These are phyloP conservation scores for Xanthoceras sorbifolium DNA, from an alignment of 345 rosid genomes.

Conservation along the genomic window DNA sequence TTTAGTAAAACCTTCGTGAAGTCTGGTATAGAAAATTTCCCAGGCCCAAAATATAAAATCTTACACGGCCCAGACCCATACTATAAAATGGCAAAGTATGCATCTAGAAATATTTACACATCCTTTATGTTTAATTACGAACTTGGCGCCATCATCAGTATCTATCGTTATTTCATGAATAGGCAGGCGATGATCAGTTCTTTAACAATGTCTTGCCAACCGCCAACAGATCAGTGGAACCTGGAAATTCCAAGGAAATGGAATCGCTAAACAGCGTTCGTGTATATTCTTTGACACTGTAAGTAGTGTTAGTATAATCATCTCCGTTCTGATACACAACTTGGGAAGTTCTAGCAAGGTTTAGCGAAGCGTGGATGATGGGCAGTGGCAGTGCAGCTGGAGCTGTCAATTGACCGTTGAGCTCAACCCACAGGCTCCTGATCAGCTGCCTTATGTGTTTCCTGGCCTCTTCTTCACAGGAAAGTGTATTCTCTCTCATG, in stretches of 20 bases:
- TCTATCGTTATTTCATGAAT: too few relatives aligned
- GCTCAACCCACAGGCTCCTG: conserved; percentile 25
- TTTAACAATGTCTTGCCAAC: too few relatives aligned
- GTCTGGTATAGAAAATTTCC: too few relatives aligned
- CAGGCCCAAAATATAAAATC: too few relatives aligned
- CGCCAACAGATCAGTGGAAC: not conserved
- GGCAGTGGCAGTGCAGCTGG: conserved; percentile 11
- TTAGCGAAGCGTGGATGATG: conserved; percentile 20
- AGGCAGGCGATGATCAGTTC: too few relatives aligned
- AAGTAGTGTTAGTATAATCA: conserved; percentile 8
- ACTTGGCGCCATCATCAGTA: too few relatives aligned
- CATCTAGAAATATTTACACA: too few relatives aligned
- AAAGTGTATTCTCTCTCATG: conserved; percentile 16
- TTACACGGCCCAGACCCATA: too few relatives aligned
- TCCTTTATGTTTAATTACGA: too few relatives aligned
- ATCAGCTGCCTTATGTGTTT: conserved; percentile 24
- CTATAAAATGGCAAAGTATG: too few relatives aligned
- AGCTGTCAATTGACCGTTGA: conserved; percentile 12
- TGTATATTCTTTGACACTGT: conserved; percentile 17
- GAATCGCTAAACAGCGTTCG: conserved; percentile 19
- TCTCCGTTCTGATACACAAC: conserved; percentile 34
- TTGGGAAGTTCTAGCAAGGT: conserved; percentile 32
- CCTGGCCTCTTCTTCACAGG: conserved; percentile 25
- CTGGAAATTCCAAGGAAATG: not conserved
- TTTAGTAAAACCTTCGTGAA: too few relatives aligned